Percentiles rank a stretch among this genome's conserved stretches.
Evolutionary conservation across 495 filamentous ascomycete genomes (phyloP).

Genomic region (Pyronema omphalodes): DNA sequence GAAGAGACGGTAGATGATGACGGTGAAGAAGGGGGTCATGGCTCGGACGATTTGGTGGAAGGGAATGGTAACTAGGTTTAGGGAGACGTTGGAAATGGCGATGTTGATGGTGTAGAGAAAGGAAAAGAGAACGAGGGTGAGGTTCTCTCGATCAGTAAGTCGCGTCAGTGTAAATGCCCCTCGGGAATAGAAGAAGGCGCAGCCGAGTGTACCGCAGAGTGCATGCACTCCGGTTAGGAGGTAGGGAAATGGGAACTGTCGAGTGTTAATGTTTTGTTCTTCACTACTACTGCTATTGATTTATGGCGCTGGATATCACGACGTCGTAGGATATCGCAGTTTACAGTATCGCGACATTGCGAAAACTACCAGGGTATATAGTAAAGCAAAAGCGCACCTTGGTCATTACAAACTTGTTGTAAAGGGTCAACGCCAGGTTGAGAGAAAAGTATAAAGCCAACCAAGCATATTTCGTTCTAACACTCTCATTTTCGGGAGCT

Average conservation of each 20-base stretch:
- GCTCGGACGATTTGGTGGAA: slow-evolving; percentile 44
- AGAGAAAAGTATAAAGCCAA: slow-evolving; percentile 33
- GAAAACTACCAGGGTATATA: not conserved
- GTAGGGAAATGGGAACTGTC: slow-evolving; percentile 37
- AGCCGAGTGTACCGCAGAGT: slow-evolving; percentile 32
- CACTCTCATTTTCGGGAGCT: slow-evolving; percentile 12
- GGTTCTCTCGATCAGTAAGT: slow-evolving; percentile 30
- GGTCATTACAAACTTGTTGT: slow-evolving; percentile 37
- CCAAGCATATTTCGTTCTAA: slow-evolving; percentile 28
- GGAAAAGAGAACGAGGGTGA: slow-evolving; percentile 34
- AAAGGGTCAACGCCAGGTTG: slow-evolving; percentile 36
- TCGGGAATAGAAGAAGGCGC: slow-evolving; percentile 29
- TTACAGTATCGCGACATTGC: no score
- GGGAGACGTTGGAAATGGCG: slow-evolving; percentile 37
- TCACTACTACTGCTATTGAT: no score
- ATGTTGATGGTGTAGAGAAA: slow-evolving; percentile 42
- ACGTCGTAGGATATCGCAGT: not conserved
- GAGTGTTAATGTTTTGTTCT: not conserved
- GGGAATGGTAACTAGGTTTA: slow-evolving; percentile 37
- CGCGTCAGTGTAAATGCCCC: slow-evolving; percentile 32
- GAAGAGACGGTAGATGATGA: slow-evolving; percentile 35
- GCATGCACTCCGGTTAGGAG: slow-evolving; percentile 38
- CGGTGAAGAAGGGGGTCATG: slow-evolving; percentile 36
- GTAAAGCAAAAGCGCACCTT: slow-evolving; percentile 27
- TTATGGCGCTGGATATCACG: no score